Conservation (phyloP, 2,329 filamentous ascomycete genomes). For the Penicillium sp. region DNA sequence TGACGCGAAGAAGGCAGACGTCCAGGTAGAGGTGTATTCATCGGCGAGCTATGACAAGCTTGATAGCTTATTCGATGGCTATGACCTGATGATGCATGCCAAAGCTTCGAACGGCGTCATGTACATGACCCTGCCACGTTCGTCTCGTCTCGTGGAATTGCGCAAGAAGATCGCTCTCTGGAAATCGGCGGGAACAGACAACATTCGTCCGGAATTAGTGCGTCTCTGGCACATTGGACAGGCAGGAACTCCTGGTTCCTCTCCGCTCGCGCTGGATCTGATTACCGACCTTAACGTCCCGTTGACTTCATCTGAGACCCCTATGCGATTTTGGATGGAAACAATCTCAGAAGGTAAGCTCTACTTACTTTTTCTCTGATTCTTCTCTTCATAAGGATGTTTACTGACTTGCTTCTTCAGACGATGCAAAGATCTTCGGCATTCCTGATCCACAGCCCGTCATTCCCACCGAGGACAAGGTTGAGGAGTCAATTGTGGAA, state of each 20-base stretch:
- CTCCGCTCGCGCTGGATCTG: constrained; percentile 31
- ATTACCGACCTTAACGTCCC: constrained; percentile 28
- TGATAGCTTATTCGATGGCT: constrained; percentile 39
- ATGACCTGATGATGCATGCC: constrained; percentile 38
- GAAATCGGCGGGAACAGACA: constrained; percentile 22
- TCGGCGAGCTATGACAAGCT: constrained; percentile 30
- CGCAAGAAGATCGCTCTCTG: constrained; percentile 33
- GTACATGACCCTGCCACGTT: constrained; percentile 31
- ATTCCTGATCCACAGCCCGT: constrained; percentile 29
- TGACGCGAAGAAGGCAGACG: constrained; percentile 14
- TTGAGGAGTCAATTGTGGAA: constrained; percentile 27
- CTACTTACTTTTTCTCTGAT: neutral
- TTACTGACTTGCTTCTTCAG: constrained; percentile 14
- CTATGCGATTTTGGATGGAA: constrained; percentile 36
- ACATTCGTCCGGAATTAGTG: constrained; percentile 28
- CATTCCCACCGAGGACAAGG: constrained; percentile 23
- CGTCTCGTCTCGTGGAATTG: constrained; percentile 31
- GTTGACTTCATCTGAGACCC: constrained; percentile 23
- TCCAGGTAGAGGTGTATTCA: constrained; percentile 39
- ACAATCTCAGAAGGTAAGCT: constrained; percentile 32
- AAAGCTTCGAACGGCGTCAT: constrained; percentile 30
- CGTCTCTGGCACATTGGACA: constrained; percentile 39
- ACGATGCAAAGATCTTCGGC: constrained; percentile 32
- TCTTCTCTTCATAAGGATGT: neutral
- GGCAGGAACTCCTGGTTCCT: constrained; percentile 26